Evolutionary conservation across 495 filamentous ascomycete genomes (phyloP), one percentile per base, ranked within the genome.

Genomic region (Penicillium bialowiezense): DNA sequence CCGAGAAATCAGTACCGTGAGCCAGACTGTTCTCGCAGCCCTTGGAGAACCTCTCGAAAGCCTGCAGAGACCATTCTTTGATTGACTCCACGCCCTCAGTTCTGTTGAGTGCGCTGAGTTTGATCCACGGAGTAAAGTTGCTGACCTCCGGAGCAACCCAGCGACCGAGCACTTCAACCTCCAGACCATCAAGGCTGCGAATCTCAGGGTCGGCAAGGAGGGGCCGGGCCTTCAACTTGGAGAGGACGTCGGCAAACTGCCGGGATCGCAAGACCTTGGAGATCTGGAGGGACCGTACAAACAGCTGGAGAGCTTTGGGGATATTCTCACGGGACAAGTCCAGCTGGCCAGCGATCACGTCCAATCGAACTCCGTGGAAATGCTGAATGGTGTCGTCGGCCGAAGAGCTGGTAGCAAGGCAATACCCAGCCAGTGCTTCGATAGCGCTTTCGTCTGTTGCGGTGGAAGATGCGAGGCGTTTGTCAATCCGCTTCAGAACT

Each of bases 121-220:
- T 83, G 39, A 96, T 87, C 72, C 90, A 96, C 0, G 93, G 95
- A 0, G 84, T 95, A 66, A 95, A 97, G 41, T 86, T 88, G 24
- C 78, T 79, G 24, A 97, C 86, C 41, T 95, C 90, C 10, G 90
- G 82, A 5, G 88, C 79, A 31, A 95, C 84, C 89, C 89, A 97
- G 32, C 80, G 76, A 43, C 82, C 84, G 54, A 92, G 82, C 28
- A 93, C 64, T 56, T 95, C 91, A n/a, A 98, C 68, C 29, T 88
- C 79, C 7, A 97, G 70, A 4, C 87, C 88, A 39, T 86, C 79
- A 17, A 93, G 51, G 0, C 60, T 68, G 24, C 72, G 72, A 10
- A 97, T 65, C 10, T 86, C 80, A 7, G 77, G 70, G 55, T 93
- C 86, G 8, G 81, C 77, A 23, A 96, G 67, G 12, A 97, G 69